Conservation (phyloP, 352 stramenopile genomes). For the Phytophthora pinifolia region DNA sequence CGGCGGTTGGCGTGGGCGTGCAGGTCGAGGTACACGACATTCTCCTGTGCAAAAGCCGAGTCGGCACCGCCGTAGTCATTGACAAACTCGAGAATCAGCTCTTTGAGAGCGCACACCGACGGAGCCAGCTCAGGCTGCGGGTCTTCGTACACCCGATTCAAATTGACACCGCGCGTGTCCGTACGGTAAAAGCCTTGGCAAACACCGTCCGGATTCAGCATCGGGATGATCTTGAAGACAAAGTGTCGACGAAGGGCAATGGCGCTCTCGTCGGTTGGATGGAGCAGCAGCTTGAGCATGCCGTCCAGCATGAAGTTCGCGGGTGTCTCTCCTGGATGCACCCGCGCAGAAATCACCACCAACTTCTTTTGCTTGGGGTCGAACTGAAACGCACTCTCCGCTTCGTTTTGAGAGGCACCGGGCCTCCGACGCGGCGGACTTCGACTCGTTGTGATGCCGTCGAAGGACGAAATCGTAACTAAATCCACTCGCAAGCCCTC, state of each 20-base stretch:
- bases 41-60: slow-evolving; percentile 19
- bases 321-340: slow-evolving; percentile 87
- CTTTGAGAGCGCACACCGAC: slow-evolving; percentile 68
- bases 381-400: slow-evolving; percentile 30
- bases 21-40: slow-evolving; percentile 88
- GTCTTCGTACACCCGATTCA: slow-evolving; percentile 89
- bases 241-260: slow-evolving; percentile 75
- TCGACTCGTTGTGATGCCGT: slow-evolving; percentile 34
- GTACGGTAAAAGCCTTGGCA: slow-evolving; percentile 87
- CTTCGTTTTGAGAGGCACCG: slow-evolving; percentile 5
- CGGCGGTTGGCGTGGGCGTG: slow-evolving; percentile 89
- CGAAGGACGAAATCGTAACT: slow-evolving; percentile 84
- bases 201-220: slow-evolving; percentile 93
- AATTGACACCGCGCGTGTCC: slow-evolving; percentile 83
- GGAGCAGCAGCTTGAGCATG: slow-evolving; percentile 83
- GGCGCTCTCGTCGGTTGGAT: slow-evolving; percentile 48
- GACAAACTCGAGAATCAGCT: slow-evolving; percentile 39
- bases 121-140: slow-evolving; percentile 50
- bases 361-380: slow-evolving; percentile 40
- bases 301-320: slow-evolving; percentile 91
- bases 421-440: slow-evolving; percentile 12
- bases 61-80: slow-evolving; percentile 33
- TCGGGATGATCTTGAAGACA: slow-evolving; percentile 90
- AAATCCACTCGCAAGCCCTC: slow-evolving; percentile 66
- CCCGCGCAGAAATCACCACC: slow-evolving; percentile 78